A percentile compares a stretch with the other conserved stretches of the same genome.
Evolutionary conservation across 2,329 filamentous ascomycete species (phyloP).

Genomic region (Magnaporthales sp.): DNA sequence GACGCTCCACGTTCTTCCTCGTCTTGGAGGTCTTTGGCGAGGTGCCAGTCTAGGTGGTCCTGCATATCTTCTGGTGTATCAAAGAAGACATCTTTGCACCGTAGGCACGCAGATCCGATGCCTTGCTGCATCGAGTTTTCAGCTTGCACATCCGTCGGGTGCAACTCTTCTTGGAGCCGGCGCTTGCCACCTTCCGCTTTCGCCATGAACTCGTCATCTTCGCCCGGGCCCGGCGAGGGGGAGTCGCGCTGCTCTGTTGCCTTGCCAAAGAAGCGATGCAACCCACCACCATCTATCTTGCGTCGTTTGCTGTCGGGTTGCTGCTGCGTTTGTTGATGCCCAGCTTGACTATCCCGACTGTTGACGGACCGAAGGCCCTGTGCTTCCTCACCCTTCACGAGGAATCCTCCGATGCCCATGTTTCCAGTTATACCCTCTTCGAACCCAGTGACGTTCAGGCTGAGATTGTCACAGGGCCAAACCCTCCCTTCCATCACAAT

Average conservation of each 20-base stretch:
- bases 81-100: constrained; percentile 53
- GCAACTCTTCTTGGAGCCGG: not conserved
- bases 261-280: constrained; percentile 49
- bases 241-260: not conserved
- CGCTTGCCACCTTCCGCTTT: not conserved
- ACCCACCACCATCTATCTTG: constrained; percentile 38
- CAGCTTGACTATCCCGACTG: not conserved
- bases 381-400: constrained; percentile 67
- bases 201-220: not conserved
- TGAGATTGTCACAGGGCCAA: constrained; percentile 90
- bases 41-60: constrained; percentile 90
- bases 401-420: constrained; percentile 74
- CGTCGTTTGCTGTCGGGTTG: constrained; percentile 31
- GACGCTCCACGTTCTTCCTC: constrained; percentile 46
- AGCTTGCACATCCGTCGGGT: not conserved
- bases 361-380: constrained; percentile 36
- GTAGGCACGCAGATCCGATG: constrained; percentile 39
- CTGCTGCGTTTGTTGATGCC: constrained; percentile 14
- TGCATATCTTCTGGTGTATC: constrained; percentile 47
- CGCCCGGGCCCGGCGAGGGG: not conserved
- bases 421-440: constrained; percentile 82
- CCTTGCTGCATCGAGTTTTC: not conserved
- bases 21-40: constrained; percentile 76
- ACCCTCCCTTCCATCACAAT: constrained; percentile 68
- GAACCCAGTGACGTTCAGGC: constrained; percentile 82